Percentiles rank a stretch among this genome's conserved stretches.
These are phyloP conservation scores for Zelopaecilomyces penicillatus DNA, from an alignment of 2,329 filamentous ascomycete species.

Conservation along the genomic window DNA sequence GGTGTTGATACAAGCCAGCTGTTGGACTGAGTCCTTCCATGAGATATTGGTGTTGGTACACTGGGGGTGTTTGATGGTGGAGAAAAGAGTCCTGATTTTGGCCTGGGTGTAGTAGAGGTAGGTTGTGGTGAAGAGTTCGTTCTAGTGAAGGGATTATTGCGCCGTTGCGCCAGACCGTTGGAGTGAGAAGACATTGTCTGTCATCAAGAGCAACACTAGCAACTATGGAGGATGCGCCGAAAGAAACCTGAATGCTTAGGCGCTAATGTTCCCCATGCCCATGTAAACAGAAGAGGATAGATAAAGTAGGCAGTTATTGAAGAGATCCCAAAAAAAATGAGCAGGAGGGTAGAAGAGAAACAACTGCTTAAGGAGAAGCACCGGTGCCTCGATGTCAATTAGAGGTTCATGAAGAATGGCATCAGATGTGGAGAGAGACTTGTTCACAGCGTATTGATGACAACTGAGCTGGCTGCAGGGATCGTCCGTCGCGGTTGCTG, in stretches of 20 bases:
- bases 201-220: conserved; percentile 14
- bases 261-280: background rate
- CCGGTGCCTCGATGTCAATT: conserved; percentile 14
- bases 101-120: conserved; percentile 45
- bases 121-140: conserved; percentile 59
- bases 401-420: conserved; percentile 17
- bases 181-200: conserved; percentile 27
- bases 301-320: no score
- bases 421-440: conserved; percentile 12
- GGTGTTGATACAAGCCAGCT: conserved; percentile 39
- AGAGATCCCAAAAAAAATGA: background rate
- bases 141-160: conserved; percentile 72
- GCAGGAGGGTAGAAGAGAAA: conserved; percentile 5
- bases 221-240: conserved; percentile 12
- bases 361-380: conserved; percentile 15
- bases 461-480: conserved; percentile 12
- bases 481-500: conserved; percentile 18
- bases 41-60: conserved; percentile 36
- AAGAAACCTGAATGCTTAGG: conserved; percentile 6
- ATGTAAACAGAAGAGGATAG: background rate
- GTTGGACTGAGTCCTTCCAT: conserved; percentile 62
- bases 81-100: conserved; percentile 68
- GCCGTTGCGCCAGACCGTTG: conserved; percentile 51
- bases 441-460: background rate
- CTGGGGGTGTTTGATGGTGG: conserved; percentile 37